Conservation (phyloP, 1,284 basidiomycete species). For the Takashimella tepidaria region DNA sequence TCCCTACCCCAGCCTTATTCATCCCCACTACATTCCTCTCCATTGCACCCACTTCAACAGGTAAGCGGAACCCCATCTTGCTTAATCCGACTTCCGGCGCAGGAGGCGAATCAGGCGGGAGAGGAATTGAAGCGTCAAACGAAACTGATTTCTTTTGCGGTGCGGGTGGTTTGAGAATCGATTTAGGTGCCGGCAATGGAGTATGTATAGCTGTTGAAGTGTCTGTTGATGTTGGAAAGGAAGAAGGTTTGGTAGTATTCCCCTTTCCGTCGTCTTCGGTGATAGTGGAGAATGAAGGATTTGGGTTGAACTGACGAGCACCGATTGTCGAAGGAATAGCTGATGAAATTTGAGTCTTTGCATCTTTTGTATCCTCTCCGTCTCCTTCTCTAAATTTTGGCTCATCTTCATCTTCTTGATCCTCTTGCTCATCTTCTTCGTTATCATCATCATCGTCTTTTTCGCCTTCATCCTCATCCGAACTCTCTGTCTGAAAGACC, state of each 20-base stretch:
- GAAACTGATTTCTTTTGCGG: constrained; percentile 40
- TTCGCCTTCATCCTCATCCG: constrained; percentile 18
- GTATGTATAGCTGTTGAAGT: too few relatives aligned
- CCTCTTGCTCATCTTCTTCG: constrained; percentile 1
- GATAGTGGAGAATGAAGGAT: neutral
- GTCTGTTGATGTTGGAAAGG: too few relatives aligned
- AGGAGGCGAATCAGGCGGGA: constrained; percentile 32
- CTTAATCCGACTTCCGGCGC: neutral
- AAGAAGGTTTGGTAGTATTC: constrained; percentile 4
- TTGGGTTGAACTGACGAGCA: neutral
- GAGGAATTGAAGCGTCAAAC: constrained; percentile 37
- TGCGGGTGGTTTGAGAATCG: constrained; percentile 34
- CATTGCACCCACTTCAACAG: constrained; percentile 9
- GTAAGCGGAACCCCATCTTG: constrained; percentile 26
- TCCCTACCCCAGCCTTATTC: too few relatives aligned
- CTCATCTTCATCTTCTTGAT: too few relatives aligned
- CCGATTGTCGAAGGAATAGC: neutral
- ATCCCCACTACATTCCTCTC: neutral
- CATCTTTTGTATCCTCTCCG: neutral
- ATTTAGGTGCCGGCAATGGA: constrained; percentile 21
- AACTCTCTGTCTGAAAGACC: constrained; percentile 25
- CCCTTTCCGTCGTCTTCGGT: too few relatives aligned
- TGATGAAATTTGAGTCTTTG: neutral
- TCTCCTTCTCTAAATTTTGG: too few relatives aligned
- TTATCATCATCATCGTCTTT: constrained; percentile 8